These are phyloP conservation scores for Amesomyces nigricolor DNA, from an alignment of 2,329 filamentous ascomycete genomes.

Conservation along the genomic window DNA sequence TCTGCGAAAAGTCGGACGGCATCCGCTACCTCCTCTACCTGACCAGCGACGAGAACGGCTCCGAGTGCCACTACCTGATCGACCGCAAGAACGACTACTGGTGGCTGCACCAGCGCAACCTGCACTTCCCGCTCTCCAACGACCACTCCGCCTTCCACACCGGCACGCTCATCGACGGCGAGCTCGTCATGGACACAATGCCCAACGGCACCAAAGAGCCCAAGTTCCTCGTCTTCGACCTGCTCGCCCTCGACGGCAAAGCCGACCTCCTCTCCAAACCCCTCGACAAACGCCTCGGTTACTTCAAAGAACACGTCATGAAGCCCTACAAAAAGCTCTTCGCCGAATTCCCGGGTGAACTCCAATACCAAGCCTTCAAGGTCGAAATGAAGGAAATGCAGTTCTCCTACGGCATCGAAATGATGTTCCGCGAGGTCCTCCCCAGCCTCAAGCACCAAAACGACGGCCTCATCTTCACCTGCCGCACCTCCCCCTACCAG, in stretches of 20 bases:
- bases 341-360: conserved; percentile 62
- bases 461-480: conserved; percentile 97
- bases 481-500: conserved; percentile 76
- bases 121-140: conserved; percentile 74
- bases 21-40: conserved; percentile 94
- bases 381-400: conserved; percentile 88
- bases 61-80: conserved; percentile 82
- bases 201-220: conserved; percentile 62
- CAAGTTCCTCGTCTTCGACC: conserved; percentile 90
- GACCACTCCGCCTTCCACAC: conserved; percentile 65
- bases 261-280: conserved; percentile 61
- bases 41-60: conserved; percentile 54
- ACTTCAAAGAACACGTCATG: conserved; percentile 74
- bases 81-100: conserved; percentile 98
- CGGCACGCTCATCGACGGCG: conserved; percentile 82
- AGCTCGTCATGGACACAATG: conserved; percentile 81
- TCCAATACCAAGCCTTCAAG: conserved; percentile 66
- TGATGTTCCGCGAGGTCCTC: conserved; percentile 86
- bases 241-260: conserved; percentile 72
- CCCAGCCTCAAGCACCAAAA: conserved; percentile 85
- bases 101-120: conserved; percentile 60
- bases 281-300: conserved; percentile 82
- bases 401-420: conserved; percentile 78
- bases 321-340: conserved; percentile 62
- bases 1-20: conserved; percentile 97